These are phyloP conservation scores for Heracleum sosnowskyi DNA, from an alignment of 129 eudicot genomes.

Conservation along the genomic window DNA sequence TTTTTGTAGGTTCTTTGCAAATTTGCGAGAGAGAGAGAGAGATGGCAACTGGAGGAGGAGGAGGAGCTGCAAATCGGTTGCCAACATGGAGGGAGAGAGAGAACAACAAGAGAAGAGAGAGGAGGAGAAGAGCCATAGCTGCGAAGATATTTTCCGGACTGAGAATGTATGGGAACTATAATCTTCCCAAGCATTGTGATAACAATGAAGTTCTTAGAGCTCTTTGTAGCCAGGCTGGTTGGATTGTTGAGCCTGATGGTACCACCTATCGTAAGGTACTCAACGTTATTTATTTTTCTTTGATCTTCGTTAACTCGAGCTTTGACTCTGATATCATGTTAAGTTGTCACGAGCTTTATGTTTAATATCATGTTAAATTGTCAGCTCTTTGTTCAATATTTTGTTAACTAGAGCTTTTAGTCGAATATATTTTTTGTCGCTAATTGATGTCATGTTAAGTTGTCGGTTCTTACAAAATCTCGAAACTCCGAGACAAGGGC, in stretches of 20 bases:
- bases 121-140: conserved; percentile 70
- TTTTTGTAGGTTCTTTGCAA: neutral
- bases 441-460: neutral
- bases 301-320: neutral
- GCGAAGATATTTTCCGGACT: conserved; percentile 71
- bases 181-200: conserved; percentile 75
- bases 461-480: neutral
- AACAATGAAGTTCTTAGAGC: conserved; percentile 87
- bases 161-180: conserved; percentile 63
- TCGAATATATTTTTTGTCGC: no score
- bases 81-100: conserved; percentile 87
- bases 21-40: neutral
- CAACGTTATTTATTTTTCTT: neutral
- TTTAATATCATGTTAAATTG: no score
- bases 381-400: no score
- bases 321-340: neutral
- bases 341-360: neutral
- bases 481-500: neutral
- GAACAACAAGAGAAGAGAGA: conserved; percentile 78
- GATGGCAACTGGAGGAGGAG: neutral
- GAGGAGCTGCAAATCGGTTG: conserved; percentile 50
- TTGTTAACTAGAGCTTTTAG: no score
- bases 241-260: conserved; percentile 85
- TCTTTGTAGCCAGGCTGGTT: conserved; percentile 69
- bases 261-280: conserved; percentile 78